phyloP scores from a whole-genome alignment of 345 rosid genomes.

The Iberis pinnata region DNA sequence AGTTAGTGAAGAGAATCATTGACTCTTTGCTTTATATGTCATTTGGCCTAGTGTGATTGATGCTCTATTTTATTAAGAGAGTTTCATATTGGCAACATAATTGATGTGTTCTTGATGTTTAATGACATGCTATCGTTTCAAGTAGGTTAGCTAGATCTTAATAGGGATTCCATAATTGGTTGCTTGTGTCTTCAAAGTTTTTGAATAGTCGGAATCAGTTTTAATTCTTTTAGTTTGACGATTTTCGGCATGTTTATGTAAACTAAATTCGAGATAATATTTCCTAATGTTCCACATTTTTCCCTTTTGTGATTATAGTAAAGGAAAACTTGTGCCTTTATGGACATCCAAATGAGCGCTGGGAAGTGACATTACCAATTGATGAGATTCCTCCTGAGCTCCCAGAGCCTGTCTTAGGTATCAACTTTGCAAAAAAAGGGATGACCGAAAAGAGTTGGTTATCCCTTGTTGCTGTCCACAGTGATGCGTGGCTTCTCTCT shows the following conservation, averaged over 20 bases:
- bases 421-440: conserved; percentile 94
- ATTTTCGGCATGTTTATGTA: neutral
- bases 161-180: neutral
- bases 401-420: conserved; percentile 92
- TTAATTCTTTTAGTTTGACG: neutral
- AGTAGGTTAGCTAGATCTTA: no score
- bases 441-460: conserved; percentile 88
- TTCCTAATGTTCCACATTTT: neutral
- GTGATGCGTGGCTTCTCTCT: conserved; percentile 71
- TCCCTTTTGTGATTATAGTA: conserved; percentile 36
- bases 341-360: conserved; percentile 71
- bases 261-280: neutral
- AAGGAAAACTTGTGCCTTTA: conserved; percentile 84
- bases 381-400: conserved; percentile 97
- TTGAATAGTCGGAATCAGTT: neutral
- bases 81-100: no score
- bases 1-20: no score
- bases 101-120: no score
- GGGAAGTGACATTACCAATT: conserved; percentile 92
- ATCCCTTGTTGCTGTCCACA: conserved; percentile 55
- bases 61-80: no score
- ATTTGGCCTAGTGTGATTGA: no score
- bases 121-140: no score
- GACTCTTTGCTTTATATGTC: no score
- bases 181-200: neutral